Evolutionary conservation across 192 early-diverging fungal genomes (phyloP), one percentile per base, ranked within the genome.

Genomic region (Entophlyctis helioformis): DNA sequence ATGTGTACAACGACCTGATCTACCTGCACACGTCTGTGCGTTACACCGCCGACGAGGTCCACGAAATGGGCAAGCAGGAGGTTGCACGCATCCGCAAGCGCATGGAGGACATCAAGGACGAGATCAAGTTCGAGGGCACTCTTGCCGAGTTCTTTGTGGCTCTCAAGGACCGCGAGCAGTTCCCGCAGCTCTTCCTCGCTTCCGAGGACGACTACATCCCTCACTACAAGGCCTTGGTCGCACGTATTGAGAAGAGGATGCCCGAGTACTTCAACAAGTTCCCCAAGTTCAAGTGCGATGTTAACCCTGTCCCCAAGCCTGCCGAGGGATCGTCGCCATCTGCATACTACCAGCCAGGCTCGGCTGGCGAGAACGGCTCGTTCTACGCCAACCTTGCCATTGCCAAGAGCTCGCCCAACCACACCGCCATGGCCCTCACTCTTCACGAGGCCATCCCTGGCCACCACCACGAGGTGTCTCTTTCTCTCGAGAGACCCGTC

Each of bases 361-460:
- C 23, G 24, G n/a, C 23, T 8, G 44, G 28, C 11, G 28, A 45
- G 44, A 25, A 41, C 10, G 59, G 53, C n/a, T 26, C 11, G 16
- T 55, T 55, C 35, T 6, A 23, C 6, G 31, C 34, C n/a, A 55
- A 61, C 53, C 42, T 45, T 18, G 34, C 22, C 8, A 25, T 61
- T 23, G 40, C 49, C 48, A 50, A 51, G 27, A 40, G 29, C 8
- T 48, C 44, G 38, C 53, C 53, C 12, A 28, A 8, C 1, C 51
- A 54, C 47, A 41, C 35, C 38, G 48, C 41, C 39, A 41, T 42
- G 15, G 53, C 50, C 18, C 6, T 53, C 11, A 42, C 42, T 18
- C 26, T 67, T 18, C 59, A 67, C 46, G 60, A 62, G 41, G 58
- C 54, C 43, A 57, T 32, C 39, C 60, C 60, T 21, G 60, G 60